Evolutionary conservation across 352 stramenopile genomes (phyloP), one percentile per base, ranked within the genome.

Genomic region (Saprolegnia diclina): DNA sequence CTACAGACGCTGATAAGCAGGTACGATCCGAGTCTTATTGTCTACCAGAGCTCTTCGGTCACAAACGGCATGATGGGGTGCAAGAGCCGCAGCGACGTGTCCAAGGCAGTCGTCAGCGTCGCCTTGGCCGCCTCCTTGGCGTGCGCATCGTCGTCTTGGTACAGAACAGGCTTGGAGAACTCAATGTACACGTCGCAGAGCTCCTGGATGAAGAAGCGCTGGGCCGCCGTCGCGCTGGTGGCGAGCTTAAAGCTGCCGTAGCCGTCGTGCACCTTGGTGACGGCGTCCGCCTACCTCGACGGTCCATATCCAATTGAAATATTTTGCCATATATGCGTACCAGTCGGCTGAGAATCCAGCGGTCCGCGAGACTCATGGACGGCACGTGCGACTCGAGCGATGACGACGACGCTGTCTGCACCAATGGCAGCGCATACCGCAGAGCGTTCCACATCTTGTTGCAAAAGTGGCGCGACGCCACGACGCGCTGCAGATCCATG

Each of bases 401-500:
- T 83, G 44, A 83, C 74, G 1, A 79, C 80, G 35, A 88, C 74
- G 50, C 88, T 81, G 11, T 83, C 77, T 95, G 96, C 16, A 99
- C 80, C 81, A 99, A 98, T 40, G 94, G 94, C 71, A 99, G 90
- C 52, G 96, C 96, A 77, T 99, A 99, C 55, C 94, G 92, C 59
- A 96, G 98, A 7, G 96, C 97, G 77, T 99, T 99, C 98, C 98
- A 99, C 29, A 99, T 85, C 79, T 99, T 99, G 88, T 99, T 99
- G 74, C 98, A 99, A 77, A 99, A 99, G 78, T 99, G 97, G 65
- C 98, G 90, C 80, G 99, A 99, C 32, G 94, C 95, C 50, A 99
- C 96, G 21, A 99, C 87, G 67, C 97, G 90, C 65, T 99, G 98
- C 74, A 99, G 99, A 80, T 99, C 97, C 64, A 99, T 77, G 78